These are phyloP conservation scores for Scenedesmus sp. DNA, from an alignment of 163 green algal species.

Conservation along the genomic window DNA sequence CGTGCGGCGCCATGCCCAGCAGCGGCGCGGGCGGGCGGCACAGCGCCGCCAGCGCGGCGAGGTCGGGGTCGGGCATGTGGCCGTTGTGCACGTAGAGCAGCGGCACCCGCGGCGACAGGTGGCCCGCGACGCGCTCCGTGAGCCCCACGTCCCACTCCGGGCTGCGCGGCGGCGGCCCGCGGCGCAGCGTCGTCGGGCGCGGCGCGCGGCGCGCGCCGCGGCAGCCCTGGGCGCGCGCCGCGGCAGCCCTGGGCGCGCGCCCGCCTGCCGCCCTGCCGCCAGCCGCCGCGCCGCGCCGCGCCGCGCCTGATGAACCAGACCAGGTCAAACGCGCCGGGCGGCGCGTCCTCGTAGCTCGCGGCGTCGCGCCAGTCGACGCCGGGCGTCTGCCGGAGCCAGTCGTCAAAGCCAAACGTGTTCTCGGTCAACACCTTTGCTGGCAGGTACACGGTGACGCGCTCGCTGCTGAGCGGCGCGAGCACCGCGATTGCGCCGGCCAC, in stretches of 20 bases:
- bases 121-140: background rate
- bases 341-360: background rate
- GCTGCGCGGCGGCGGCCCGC: too few species aligned
- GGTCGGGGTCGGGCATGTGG: conserved; percentile 31
- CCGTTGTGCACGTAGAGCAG: conserved; percentile 38
- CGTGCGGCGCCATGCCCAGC: conserved; percentile 23
- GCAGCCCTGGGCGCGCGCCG: too few species aligned
- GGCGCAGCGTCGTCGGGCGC: too few species aligned
- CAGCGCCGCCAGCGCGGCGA: background rate
- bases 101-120: background rate
- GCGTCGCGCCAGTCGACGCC: conserved; percentile 11
- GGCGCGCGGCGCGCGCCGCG: too few species aligned
- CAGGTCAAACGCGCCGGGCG: background rate
- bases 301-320: conserved; percentile 42
- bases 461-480: conserved; percentile 10
- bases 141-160: conserved; percentile 25
- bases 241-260: too few species aligned
- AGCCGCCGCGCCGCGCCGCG: too few species aligned
- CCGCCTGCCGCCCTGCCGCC: too few species aligned
- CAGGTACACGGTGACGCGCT: conserved; percentile 24
- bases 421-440: conserved; percentile 4
- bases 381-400: conserved; percentile 8
- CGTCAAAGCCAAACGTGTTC: conserved; percentile 38
- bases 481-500: conserved; percentile 26
- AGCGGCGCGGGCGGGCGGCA: conserved; percentile 16